These are phyloP conservation scores for Epichloe gansuensis DNA, from an alignment of 2,329 filamentous ascomycete species.

Conservation along the genomic window DNA sequence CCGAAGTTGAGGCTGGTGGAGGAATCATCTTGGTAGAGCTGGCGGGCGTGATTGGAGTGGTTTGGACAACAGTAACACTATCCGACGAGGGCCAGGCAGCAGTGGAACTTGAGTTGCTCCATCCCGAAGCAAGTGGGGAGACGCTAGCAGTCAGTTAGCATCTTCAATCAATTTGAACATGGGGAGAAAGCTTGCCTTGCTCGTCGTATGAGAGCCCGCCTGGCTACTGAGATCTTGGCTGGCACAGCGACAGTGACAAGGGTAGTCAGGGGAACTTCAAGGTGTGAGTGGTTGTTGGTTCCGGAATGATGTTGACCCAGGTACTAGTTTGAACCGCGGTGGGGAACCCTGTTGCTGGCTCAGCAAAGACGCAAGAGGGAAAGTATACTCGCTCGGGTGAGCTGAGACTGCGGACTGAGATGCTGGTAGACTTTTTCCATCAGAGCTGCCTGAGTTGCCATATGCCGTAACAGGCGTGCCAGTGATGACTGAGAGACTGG, in stretches of 20 bases:
- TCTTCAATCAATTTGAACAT: background rate
- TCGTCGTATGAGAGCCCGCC: conserved; percentile 18
- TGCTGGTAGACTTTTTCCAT: conserved; percentile 8
- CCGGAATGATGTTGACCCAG: conserved; percentile 27
- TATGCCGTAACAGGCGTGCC: conserved; percentile 10
- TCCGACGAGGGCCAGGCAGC: too few relatives aligned
- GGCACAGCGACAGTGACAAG: conserved; percentile 22
- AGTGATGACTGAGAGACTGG: conserved; percentile 11
- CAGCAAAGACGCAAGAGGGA: conserved; percentile 11
- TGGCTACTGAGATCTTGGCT: conserved; percentile 6
- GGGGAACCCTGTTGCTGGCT: conserved; percentile 7
- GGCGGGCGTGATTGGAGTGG: background rate
- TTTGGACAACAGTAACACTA: too few relatives aligned
- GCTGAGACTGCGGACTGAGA: conserved; percentile 6
- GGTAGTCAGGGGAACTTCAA: conserved; percentile 27
- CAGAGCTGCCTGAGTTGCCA: conserved; percentile 8
- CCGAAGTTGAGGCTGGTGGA: background rate
- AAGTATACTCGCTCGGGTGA: conserved; percentile 13
- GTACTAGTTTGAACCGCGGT: conserved; percentile 22
- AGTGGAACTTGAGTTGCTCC: conserved; percentile 20
- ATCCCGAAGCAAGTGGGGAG: conserved; percentile 8
- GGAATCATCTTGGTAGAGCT: background rate
- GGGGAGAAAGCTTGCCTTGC: conserved; percentile 16
- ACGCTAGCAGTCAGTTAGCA: conserved; percentile 10
- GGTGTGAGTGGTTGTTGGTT: conserved; percentile 28